These are phyloP conservation scores for Syzygium aromaticum DNA, from an alignment of 345 rosid genomes.

Conservation along the genomic window DNA sequence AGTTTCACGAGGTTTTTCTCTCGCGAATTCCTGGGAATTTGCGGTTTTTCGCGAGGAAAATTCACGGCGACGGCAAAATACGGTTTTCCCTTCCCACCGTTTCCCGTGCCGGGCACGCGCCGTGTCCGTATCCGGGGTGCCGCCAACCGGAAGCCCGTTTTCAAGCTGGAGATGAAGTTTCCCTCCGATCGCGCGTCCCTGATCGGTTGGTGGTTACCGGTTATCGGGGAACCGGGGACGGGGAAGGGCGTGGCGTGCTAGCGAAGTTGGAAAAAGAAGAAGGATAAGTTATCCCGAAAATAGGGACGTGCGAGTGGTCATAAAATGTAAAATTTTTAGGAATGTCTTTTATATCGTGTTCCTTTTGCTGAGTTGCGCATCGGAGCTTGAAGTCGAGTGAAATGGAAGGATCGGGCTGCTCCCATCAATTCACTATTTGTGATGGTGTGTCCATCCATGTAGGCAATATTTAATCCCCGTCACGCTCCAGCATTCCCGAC, in stretches of 20 bases:
- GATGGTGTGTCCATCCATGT: not conserved
- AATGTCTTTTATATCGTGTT: not conserved
- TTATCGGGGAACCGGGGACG: not conserved
- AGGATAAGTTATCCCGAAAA: not conserved
- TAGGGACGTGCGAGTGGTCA: not conserved
- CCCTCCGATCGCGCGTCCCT: not conserved
- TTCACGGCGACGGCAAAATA: no score
- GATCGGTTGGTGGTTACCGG: no score
- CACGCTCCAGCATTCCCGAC: not conserved
- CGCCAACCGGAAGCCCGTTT: no score
- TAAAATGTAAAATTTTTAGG: not conserved
- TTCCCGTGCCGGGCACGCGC: not conserved
- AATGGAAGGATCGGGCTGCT: not conserved
- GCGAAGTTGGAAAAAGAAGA: not conserved
- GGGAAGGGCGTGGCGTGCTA: accelerated
- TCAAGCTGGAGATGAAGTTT: no score
- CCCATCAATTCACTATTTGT: not conserved
- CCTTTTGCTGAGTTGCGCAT: accelerated
- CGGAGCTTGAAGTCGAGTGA: not conserved
- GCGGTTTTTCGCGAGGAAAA: not conserved
- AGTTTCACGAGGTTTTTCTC: not conserved
- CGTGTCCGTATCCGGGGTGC: not conserved
- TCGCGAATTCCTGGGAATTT: not conserved
- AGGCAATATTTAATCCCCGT: not conserved
- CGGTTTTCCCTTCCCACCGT: no score